Evolutionary conservation across 192 early-diverging fungal genomes (phyloP).

Genomic region (Coemansia sp.): DNA sequence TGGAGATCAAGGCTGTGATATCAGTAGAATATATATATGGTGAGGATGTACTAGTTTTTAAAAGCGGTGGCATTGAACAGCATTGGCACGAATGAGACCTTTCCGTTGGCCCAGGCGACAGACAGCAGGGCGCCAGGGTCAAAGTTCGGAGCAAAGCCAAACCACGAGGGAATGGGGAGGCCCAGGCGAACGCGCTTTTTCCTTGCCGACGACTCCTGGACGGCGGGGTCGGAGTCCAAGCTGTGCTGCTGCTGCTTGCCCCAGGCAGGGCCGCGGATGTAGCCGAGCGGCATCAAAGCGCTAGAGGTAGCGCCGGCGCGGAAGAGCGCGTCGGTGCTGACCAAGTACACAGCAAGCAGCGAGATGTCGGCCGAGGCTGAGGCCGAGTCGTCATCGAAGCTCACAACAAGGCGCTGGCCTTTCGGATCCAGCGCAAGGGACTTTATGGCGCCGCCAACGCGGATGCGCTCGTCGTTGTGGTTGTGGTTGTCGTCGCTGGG

Average conservation of each 20-base stretch:
- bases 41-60: background rate
- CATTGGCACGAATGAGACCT: slow-evolving; percentile 50
- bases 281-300: slow-evolving; percentile 49
- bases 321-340: slow-evolving; percentile 41
- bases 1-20: no score
- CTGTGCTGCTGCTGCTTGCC: slow-evolving; percentile 34
- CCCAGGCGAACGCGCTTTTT: slow-evolving; percentile 48
- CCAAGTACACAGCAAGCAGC: slow-evolving; percentile 47
- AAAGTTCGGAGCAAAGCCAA: slow-evolving; percentile 49
- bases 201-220: background rate
- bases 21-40: no score
- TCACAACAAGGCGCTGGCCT: slow-evolving; percentile 48
- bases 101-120: slow-evolving; percentile 56
- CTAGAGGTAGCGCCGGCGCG: slow-evolving; percentile 40
- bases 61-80: slow-evolving; percentile 22
- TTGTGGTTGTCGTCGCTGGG: background rate
- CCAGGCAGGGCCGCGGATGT: slow-evolving; percentile 52
- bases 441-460: slow-evolving; percentile 46
- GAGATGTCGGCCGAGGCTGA: slow-evolving; percentile 46
- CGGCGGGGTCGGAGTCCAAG: background rate
- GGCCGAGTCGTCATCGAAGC: slow-evolving; percentile 38
- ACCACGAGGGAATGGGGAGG: slow-evolving; percentile 42
- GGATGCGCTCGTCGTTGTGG: slow-evolving; percentile 26
- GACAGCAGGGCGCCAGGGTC: slow-evolving; percentile 47
- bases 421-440: slow-evolving; percentile 44